Conservation (phyloP, 169 alveolate species). For the Besnoitia besnoiti region DNA sequence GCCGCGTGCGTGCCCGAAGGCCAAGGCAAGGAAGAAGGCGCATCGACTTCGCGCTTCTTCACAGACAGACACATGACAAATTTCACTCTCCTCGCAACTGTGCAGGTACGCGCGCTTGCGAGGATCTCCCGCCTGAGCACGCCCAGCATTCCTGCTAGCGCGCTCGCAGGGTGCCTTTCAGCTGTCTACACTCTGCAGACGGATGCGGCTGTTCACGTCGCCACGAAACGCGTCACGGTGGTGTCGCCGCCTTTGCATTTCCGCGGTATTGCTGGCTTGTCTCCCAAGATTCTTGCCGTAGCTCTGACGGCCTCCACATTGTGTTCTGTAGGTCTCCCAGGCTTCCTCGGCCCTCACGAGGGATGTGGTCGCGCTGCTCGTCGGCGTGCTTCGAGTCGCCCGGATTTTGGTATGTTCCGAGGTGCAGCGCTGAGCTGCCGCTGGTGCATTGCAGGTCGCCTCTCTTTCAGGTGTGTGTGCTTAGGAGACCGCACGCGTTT, state of each 20-base stretch:
- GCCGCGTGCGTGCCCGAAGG: no score
- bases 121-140: no score
- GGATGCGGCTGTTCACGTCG: no score
- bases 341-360: neutral
- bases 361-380: neutral
- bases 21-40: neutral
- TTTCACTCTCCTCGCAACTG: neutral
- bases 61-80: neutral
- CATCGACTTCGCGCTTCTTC: neutral
- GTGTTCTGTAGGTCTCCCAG: neutral
- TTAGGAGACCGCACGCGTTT: no score
- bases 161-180: no score
- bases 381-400: neutral
- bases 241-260: no score
- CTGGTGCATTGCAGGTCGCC: no score
- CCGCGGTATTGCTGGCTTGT: neutral
- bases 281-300: neutral
- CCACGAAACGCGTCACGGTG: no score
- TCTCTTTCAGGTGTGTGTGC: no score
- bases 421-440: no score
- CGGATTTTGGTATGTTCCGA: neutral
- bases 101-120: neutral
- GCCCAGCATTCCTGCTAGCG: no score
- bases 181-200: no score
- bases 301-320: neutral